Evolutionary conservation across 83 land plant genomes (phyloP), one percentile per base, ranked within the genome.

Genomic region (Diphasiastrum complanatum): DNA sequence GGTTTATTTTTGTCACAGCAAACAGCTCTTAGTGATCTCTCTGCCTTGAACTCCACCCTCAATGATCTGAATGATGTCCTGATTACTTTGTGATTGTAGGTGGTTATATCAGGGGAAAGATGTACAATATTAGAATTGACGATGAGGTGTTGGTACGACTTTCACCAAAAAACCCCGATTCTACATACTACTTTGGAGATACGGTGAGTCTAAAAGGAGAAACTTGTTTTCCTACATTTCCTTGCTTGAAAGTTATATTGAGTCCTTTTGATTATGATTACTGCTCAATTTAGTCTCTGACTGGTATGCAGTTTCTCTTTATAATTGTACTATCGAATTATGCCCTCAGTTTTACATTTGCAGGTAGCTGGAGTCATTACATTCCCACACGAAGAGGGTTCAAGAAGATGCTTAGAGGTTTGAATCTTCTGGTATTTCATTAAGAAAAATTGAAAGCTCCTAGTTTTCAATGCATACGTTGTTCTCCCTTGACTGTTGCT

Each of bases 361-460:
- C 91, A 93, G 99, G 85, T 93, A 33, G 91, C 97, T 69, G 99
- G 99, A 31, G 83, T 89, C 30, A 83, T 93, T 34, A 86, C 85
- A 6, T 89, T 93, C 64, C 86, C 85, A 41, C 91, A 85, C 48
- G 88, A 86, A 55, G 89, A 80, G 60, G 84, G 86, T 46, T 60
- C 75, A 52, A 79, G 96, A 71, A 81, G 86, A 74, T 93, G 99
- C 79, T 85, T 93, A 69, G 99, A 93, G 99, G 99, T 93, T 62
- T 47, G 47, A 20, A 57, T 22, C 1, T 10, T 51, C 16, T 51
- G n/a, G n/a, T n/a, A n/a, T n/a, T n/a, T n/a, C n/a, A n/a, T n/a
- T n/a, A n/a, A n/a, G n/a, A n/a, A n/a, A n/a, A n/a, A n/a, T n/a
- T n/a, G n/a, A n/a, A n/a, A n/a, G n/a, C n/a, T n/a, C n/a, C n/a